A percentile compares a stretch with the other conserved stretches of the same genome.
Conservation (phyloP, 768 basidiomycete genomes). For the Imleria badia region DNA sequence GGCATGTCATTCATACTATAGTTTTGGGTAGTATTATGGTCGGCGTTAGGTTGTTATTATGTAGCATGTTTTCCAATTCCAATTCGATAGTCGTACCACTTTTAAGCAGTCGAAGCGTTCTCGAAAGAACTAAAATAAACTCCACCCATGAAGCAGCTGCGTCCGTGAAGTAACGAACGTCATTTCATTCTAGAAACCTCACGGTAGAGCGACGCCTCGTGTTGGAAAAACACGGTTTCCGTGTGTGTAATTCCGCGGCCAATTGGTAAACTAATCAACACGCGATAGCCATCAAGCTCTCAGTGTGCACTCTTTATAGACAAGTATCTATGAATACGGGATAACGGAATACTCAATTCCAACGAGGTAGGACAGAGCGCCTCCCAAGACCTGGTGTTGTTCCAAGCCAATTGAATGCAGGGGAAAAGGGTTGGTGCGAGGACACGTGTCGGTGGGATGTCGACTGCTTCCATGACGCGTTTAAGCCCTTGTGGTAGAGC, state of each 20-base stretch:
- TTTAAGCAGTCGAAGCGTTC: background rate
- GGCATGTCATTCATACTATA: background rate
- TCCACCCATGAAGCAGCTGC: background rate
- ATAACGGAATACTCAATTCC: constrained; percentile 3
- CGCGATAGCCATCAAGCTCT: constrained; percentile 17
- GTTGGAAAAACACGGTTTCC: constrained; percentile 6
- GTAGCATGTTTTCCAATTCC: background rate
- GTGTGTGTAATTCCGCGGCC: constrained; percentile 28
- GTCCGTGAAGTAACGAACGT: background rate
- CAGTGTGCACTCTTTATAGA: background rate
- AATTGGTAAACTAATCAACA: constrained; percentile 12
- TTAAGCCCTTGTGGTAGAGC: background rate
- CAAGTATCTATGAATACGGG: background rate
- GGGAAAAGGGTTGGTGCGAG: background rate
- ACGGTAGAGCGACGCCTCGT: constrained; percentile 10
- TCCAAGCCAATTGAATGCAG: constrained; percentile 1
- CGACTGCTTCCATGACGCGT: background rate
- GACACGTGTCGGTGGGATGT: constrained; percentile 9
- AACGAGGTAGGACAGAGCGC: constrained; percentile 3
- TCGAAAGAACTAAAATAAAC: background rate
- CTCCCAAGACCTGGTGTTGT: background rate
- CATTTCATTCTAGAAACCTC: constrained; percentile 13
- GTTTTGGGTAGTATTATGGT: constrained; percentile 1
- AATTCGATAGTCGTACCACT: background rate
- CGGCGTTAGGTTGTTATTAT: background rate